Evolutionary conservation across 139 green algal genomes (phyloP).

Genomic region (Chlamydomonas sp.): DNA sequence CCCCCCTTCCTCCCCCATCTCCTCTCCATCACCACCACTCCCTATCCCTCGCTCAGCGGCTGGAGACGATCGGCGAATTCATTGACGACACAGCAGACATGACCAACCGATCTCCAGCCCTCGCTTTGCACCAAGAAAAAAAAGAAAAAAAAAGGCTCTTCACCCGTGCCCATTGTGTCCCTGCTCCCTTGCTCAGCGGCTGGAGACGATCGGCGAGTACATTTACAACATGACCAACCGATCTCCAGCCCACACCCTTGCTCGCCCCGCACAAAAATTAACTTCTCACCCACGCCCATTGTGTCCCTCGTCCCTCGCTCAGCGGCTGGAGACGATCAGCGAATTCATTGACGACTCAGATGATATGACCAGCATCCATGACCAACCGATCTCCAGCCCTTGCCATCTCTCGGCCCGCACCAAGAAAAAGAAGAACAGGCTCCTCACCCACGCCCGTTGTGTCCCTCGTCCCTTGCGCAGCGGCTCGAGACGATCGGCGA

Average conservation of each 20-base stretch:
- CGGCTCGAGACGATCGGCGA: conserved; percentile 43
- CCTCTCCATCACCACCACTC: background rate
- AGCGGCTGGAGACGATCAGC: background rate
- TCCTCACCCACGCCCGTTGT: no score
- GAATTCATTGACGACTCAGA: conserved; percentile 96
- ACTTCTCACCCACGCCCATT: no score
- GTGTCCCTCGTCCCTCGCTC: no score
- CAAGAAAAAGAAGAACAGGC: background rate
- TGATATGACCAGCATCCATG: conserved; percentile 95
- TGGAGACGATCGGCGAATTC: conserved; percentile 64
- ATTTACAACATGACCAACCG: conserved; percentile 96
- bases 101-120: conserved; percentile 45
- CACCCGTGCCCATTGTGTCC: no score
- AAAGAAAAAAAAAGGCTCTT: background rate
- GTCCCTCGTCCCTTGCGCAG: no score
- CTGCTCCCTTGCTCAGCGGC: no score
- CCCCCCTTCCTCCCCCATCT: no score
- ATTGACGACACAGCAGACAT: conserved; percentile 96
- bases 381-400: conserved; percentile 43
- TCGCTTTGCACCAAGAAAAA: background rate
- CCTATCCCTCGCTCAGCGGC: background rate
- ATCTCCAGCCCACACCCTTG: background rate
- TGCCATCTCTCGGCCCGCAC: background rate
- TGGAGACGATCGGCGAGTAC: conserved; percentile 67
- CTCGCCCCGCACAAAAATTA: background rate